These are phyloP conservation scores for Daucus carota DNA, from an alignment of 129 eudicot genomes.

Conservation along the genomic window DNA sequence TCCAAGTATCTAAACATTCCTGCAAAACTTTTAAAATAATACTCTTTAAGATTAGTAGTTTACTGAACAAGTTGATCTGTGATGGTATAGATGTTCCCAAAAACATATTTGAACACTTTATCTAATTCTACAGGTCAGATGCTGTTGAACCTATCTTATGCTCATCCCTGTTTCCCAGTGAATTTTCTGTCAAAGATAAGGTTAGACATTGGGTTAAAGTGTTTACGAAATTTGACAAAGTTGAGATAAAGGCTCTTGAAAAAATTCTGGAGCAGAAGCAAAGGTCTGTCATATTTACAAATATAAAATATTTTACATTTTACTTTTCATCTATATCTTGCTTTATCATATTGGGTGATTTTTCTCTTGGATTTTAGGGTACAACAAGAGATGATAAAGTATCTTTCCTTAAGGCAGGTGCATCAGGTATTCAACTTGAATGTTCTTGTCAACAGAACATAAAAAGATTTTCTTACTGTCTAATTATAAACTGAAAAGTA, in stretches of 20 bases:
- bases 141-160: slow-evolving; percentile 57
- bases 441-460: slow-evolving; percentile 3
- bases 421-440: slow-evolving; percentile 50
- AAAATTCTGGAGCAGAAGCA: slow-evolving; percentile 81
- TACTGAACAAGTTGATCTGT: background rate
- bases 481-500: background rate
- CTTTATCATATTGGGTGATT: slow-evolving; percentile 21
- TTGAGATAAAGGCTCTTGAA: slow-evolving; percentile 84
- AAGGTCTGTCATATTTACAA: slow-evolving; percentile 41
- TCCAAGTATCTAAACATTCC: background rate
- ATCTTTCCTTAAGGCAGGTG: slow-evolving; percentile 64
- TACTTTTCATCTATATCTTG: slow-evolving; percentile 14
- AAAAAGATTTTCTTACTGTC: background rate
- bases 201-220: slow-evolving; percentile 70
- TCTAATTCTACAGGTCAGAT: slow-evolving; percentile 54
- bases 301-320: background rate
- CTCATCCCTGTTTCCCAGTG: slow-evolving; percentile 62
- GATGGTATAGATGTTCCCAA: background rate
- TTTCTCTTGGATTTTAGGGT: slow-evolving; percentile 47
- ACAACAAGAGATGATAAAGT: slow-evolving; percentile 79
- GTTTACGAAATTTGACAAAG: slow-evolving; percentile 66
- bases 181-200: slow-evolving; percentile 59
- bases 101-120: slow-evolving; percentile 10
- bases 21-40: background rate
- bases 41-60: background rate